Evolutionary conservation across 768 basidiomycete genomes (phyloP), one percentile per base, ranked within the genome.

Genomic region (Coprinopsis sp.): DNA sequence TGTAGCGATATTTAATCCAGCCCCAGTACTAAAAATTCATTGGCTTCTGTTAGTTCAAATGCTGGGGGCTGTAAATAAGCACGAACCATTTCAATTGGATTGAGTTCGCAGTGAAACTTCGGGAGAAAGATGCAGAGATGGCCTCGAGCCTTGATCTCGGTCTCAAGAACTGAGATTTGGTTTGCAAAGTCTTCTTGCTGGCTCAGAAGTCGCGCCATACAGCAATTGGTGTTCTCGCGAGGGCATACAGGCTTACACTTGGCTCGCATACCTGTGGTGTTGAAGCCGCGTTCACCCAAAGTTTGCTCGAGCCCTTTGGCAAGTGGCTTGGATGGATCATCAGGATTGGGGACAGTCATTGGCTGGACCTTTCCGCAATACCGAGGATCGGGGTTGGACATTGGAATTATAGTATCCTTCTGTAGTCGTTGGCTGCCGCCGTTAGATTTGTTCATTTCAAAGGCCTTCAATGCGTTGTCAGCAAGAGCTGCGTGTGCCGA

Each of bases 51-150:
- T 4, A 25, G 7, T 25, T 4, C 19, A 44, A 19, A 18, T 19
- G 24, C n/a, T 19, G 16, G n/a, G 29, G 25, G n/a, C n/a, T n/a
- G n/a, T n/a, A 44, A 44, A n/a, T 44, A 18, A 44, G 14, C 13
- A 44, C 42, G 11, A 16, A 44, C 30, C 64, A 68, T 68, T 57
- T 72, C 70, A 54, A 72, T 74, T 21, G 66, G 66, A 54, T 72
- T 73, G 3, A 71, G 58, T 54, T 73, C 64, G 54, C 68, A 66
- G 27, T 43, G 41, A 23, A 43, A 43, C 27, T 43, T 43, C 6
- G 41, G 41, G 18, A 43, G 53, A 47, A 73, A 71, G 28, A 67
- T 57, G 44, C 64, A 66, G 22, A 57, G 29, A 52, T 71, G 67
- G 4, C 70, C 67, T 8, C 55, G 48, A 16, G 44, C 50, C 41